Evolutionary conservation across 2,329 filamentous ascomycete species (phyloP), one percentile per base, ranked within the genome.

Genomic region (Fusarium sacchari): DNA sequence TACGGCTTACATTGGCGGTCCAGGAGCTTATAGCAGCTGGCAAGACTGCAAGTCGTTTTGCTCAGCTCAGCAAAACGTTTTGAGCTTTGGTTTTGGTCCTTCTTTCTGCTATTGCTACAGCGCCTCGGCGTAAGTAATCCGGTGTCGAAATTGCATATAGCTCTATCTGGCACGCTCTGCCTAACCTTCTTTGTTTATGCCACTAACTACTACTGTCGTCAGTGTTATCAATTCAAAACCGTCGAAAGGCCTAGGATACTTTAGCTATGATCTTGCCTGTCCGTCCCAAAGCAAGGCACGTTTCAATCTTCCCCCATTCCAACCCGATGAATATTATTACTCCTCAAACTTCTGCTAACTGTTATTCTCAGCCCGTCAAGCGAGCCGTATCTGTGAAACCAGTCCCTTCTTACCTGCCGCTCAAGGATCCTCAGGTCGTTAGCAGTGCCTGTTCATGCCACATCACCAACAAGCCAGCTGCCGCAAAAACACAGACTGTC

Each of bases 41-140:
- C n/a, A n/a, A n/a, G 39, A 8, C 24, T 5, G 60, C 17, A 46
- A 46, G 20, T 4, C 22, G 7, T 26, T n/a, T 26, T 62, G 60
- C 20, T 7, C 12, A 39, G 15, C 5, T 7, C 4, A 9, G 7
- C 6, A 4, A 20, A 6, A 7, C 14, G 37, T 20, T 17, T 5
- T 49, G 9, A 49, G 46, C 22, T 18, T 32, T 18, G 22, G 6
- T 4, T 18, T 3, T 24, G 22, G 22, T 3, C 0, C 15, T 6
- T 5, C 7, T 6, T 1, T 2, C 4, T 49, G 30, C 30, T 0
- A 0, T 3, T 49, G 46, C 22, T 49, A 13, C 28, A 13, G 0
- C 14, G 3, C 4, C 3, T 6, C 15, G 13, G 15, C 28, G 28
- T 24, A 49, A 49, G 46, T 24, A n/a, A 28, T 14, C 18, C 12